Evolutionary conservation across 805 yeast genomes (phyloP).

Genomic region (Zygosaccharomyces bisporus): DNA sequence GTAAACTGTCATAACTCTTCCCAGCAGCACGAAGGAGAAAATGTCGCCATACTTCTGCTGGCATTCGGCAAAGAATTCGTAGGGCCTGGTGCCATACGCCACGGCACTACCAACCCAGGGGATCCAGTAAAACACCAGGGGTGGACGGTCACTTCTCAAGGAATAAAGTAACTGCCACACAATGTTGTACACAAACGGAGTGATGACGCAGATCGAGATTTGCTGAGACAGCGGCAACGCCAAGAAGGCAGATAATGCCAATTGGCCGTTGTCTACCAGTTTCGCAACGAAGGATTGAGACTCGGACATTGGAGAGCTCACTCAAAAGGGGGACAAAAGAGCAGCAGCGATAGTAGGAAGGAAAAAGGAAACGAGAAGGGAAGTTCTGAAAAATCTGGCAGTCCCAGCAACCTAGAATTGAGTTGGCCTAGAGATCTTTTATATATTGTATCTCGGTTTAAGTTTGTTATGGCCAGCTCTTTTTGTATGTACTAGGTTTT

Average conservation of each 20-base stretch:
- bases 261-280: conserved; percentile 17
- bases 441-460: not conserved
- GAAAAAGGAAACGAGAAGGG: no score
- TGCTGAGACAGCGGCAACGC: conserved; percentile 38
- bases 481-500: not conserved
- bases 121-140: conserved; percentile 84
- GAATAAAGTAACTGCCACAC: conserved; percentile 66
- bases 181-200: conserved; percentile 62
- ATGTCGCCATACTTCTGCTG: conserved; percentile 87
- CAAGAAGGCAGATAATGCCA: conserved; percentile 27
- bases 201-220: conserved; percentile 32
- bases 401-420: not conserved
- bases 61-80: conserved; percentile 77
- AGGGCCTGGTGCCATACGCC: conserved; percentile 88
- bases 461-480: not conserved
- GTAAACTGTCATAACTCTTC: conserved; percentile 91
- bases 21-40: conserved; percentile 83
- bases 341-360: not conserved
- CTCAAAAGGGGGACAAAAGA: not conserved
- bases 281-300: conserved; percentile 23
- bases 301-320: conserved; percentile 3
- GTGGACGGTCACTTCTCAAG: conserved; percentile 78
- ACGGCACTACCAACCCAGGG: conserved; percentile 96
- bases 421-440: not conserved
- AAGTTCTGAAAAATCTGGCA: no score